These are phyloP conservation scores for Meira nashicola DNA, from an alignment of 1,284 basidiomycete species.

Conservation along the genomic window DNA sequence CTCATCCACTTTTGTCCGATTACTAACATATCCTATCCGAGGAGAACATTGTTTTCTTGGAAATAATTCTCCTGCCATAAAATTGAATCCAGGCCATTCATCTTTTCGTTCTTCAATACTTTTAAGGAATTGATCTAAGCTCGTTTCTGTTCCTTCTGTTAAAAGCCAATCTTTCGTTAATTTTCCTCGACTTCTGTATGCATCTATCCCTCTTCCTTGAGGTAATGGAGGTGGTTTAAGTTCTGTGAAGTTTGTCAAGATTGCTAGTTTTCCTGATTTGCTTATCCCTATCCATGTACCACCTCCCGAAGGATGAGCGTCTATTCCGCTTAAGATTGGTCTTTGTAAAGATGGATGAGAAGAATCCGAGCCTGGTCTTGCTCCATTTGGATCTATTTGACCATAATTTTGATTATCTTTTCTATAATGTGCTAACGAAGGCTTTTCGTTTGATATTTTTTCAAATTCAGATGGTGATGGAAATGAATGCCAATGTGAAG, in stretches of 20 bases:
- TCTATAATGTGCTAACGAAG: constrained; percentile 1
- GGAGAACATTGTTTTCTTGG: not conserved
- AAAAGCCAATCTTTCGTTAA: constrained; percentile 30
- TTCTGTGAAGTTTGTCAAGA: constrained; percentile 44
- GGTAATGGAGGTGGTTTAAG: constrained; percentile 18
- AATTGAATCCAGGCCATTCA: constrained; percentile 37
- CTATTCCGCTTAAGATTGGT: constrained; percentile 25
- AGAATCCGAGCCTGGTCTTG: not conserved
- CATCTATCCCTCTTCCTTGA: constrained; percentile 10
- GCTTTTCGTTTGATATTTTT: not conserved
- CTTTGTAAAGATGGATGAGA: not conserved
- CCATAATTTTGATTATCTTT: not conserved
- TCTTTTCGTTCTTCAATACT: not conserved
- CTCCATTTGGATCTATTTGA: too few species aligned
- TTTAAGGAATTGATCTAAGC: constrained; percentile 15
- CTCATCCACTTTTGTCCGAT: constrained; percentile 6
- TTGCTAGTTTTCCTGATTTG: constrained; percentile 23
- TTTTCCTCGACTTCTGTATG: constrained; percentile 26
- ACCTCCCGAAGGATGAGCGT: constrained; percentile 26
- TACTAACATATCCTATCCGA: constrained; percentile 11
- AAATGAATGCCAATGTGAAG: constrained; percentile 37
- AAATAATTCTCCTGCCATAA: constrained; percentile 22
- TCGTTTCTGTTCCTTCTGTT: not conserved
- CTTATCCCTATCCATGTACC: constrained; percentile 45
- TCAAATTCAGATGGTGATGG: not conserved